A percentile compares a stretch with the other conserved stretches of the same genome.
phyloP scores from a whole-genome alignment of 805 yeast species.

The Blastobotrys muscicola region DNA sequence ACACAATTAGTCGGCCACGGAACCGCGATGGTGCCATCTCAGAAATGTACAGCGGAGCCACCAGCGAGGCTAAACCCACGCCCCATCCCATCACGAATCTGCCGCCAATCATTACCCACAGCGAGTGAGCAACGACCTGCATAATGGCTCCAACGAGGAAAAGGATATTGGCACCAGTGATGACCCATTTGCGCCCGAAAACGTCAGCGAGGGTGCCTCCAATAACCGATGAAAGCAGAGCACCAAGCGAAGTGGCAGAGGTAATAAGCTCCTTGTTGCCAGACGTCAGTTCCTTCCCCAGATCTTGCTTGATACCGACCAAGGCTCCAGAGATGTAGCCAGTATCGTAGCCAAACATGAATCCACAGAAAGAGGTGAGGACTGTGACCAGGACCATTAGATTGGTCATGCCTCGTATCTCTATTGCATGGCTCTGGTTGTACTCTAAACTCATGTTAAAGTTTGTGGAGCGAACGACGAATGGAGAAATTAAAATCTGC shows the following conservation, averaged over 20 bases:
- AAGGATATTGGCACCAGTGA: constrained; percentile 72
- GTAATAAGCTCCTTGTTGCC: constrained; percentile 88
- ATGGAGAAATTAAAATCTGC: too few species aligned
- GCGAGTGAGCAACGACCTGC: constrained; percentile 70
- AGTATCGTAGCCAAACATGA: constrained; percentile 96
- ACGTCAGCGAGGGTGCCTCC: constrained; percentile 81
- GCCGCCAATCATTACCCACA: constrained; percentile 91
- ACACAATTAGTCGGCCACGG: constrained; percentile 83
- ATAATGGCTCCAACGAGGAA: constrained; percentile 77
- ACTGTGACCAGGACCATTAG: constrained; percentile 47
- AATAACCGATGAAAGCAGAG: constrained; percentile 63
- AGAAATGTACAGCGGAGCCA: constrained; percentile 87
- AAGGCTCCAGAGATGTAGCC: constrained; percentile 93
- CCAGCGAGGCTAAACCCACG: constrained; percentile 88
- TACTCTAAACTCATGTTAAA: not conserved
- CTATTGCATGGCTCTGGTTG: constrained; percentile 17
- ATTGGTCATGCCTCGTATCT: constrained; percentile 14
- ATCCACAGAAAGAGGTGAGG: constrained; percentile 79
- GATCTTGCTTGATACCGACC: constrained; percentile 73
- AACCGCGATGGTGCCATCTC: constrained; percentile 89
- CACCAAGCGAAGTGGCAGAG: constrained; percentile 91
- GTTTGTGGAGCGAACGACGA: too few species aligned
- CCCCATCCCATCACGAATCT: constrained; percentile 93
- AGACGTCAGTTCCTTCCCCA: constrained; percentile 47
- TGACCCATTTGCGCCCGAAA: constrained; percentile 75